phyloP scores from a whole-genome alignment of 2,329 filamentous ascomycete genomes.

The Pseudogymnoascus sp. region DNA sequence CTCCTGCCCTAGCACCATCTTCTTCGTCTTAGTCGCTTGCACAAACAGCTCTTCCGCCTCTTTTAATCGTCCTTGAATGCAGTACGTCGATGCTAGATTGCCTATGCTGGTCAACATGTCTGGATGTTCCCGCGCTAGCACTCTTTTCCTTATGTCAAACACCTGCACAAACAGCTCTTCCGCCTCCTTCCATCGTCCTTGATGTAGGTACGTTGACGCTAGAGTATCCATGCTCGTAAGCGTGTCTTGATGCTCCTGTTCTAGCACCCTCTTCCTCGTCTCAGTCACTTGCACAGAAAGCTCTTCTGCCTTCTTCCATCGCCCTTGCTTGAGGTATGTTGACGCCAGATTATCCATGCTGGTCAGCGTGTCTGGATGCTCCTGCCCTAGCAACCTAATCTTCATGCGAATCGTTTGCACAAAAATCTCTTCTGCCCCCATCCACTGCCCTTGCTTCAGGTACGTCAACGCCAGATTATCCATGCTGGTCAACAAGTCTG shows the following conservation, averaged over 20 bases:
- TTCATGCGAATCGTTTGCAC: too few relatives aligned
- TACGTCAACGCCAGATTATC: slow-evolving; percentile 14
- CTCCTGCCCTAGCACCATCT: slow-evolving; percentile 12
- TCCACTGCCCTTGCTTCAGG: too few relatives aligned
- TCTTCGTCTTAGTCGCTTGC: slow-evolving; percentile 3
- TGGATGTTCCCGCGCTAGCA: slow-evolving; percentile 13
- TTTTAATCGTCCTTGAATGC: slow-evolving; percentile 8
- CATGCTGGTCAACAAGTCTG: slow-evolving; percentile 13
- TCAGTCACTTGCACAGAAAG: slow-evolving; percentile 7
- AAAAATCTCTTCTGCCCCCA: too few relatives aligned
- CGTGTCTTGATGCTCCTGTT: slow-evolving; percentile 11
- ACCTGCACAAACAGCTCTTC: slow-evolving; percentile 10
- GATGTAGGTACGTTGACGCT: neutral
- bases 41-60: slow-evolving; percentile 14
- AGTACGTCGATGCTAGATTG: slow-evolving; percentile 11
- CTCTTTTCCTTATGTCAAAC: slow-evolving; percentile 11
- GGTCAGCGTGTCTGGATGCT: slow-evolving; percentile 5
- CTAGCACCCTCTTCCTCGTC: slow-evolving; percentile 11
- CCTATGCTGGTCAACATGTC: slow-evolving; percentile 13
- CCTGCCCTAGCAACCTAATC: neutral
- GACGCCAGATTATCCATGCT: slow-evolving; percentile 10
- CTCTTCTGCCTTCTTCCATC: slow-evolving; percentile 13
- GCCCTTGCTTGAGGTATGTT: slow-evolving; percentile 10
- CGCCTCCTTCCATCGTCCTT: slow-evolving; percentile 14
- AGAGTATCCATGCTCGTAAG: slow-evolving; percentile 9